A percentile compares a stretch with the other conserved stretches of the same genome.
These are phyloP conservation scores for Dionaea muscipula DNA, from an alignment of 179 eudicot genomes.

Conservation along the genomic window DNA sequence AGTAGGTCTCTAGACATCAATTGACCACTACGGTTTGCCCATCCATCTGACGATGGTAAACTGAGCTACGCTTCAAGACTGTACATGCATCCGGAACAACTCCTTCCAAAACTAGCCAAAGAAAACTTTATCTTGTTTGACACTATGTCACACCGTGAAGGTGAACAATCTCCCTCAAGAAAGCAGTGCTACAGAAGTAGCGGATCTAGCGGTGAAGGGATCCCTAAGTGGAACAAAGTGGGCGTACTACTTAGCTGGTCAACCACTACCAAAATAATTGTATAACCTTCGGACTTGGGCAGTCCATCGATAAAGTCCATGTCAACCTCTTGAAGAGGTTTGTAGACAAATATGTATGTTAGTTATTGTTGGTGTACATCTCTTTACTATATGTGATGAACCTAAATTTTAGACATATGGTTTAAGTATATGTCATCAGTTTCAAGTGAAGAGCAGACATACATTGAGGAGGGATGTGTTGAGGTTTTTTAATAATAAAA, in stretches of 20 bases:
- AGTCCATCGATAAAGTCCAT: conserved; percentile 4
- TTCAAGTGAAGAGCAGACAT: too few species aligned
- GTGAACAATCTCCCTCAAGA: not conserved
- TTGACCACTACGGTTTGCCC: not conserved
- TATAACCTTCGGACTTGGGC: not conserved
- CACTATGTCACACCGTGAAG: not conserved
- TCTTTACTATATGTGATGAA: too few species aligned
- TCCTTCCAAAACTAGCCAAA: not conserved
- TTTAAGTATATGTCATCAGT: too few species aligned
- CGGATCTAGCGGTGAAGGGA: not conserved
- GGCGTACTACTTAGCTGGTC: not conserved
- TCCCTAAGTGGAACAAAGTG: not conserved
- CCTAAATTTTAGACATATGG: too few species aligned
- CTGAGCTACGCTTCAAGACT: not conserved
- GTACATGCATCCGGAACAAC: not conserved
- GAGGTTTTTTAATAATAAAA: too few species aligned
- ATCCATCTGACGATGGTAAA: not conserved
- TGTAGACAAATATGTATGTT: too few species aligned
- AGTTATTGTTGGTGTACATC: too few species aligned
- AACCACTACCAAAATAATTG: not conserved
- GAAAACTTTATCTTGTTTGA: not conserved
- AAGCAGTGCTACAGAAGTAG: too few species aligned
- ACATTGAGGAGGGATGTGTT: too few species aligned
- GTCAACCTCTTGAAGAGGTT: too few species aligned
- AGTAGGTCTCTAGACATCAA: not conserved